These are phyloP conservation scores for Tolypocladium ophioglossoides DNA, from an alignment of 2,329 filamentous ascomycete species.

Conservation along the genomic window DNA sequence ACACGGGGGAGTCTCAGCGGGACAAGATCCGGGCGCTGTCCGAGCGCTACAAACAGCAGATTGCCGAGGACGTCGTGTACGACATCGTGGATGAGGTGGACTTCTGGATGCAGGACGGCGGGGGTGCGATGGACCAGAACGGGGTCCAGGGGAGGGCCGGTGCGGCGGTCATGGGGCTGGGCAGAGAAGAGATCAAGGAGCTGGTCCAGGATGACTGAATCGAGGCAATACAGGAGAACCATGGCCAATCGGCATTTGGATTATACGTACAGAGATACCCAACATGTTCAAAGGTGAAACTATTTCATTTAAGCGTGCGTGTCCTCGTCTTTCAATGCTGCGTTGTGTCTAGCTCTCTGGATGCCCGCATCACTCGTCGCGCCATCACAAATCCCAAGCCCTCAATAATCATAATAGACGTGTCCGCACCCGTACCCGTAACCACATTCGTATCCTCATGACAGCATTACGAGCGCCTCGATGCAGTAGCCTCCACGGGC, in stretches of 20 bases:
- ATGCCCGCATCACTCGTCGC: background rate
- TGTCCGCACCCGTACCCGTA: background rate
- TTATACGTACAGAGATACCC: slow-evolving; percentile 13
- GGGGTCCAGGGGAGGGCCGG: slow-evolving; percentile 34
- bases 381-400: background rate
- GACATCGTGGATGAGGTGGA: slow-evolving; percentile 93
- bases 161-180: slow-evolving; percentile 30
- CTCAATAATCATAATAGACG: background rate
- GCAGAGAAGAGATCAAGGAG: slow-evolving; percentile 52
- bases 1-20: slow-evolving; percentile 9
- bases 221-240: background rate
- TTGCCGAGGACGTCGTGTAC: slow-evolving; percentile 86
- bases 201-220: slow-evolving; percentile 49
- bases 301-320: too few species aligned
- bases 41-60: slow-evolving; percentile 83
- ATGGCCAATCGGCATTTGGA: background rate
- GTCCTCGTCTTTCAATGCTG: too few species aligned
- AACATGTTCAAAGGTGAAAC: slow-evolving; percentile 1
- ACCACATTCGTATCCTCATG: background rate
- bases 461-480: background rate
- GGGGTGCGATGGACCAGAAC: slow-evolving; percentile 35
- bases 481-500: background rate
- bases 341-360: background rate
- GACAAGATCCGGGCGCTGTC: slow-evolving; percentile 49
- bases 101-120: slow-evolving; percentile 67